phyloP scores from a whole-genome alignment of 2,329 filamentous ascomycete species.

The Aspergillus terreus region DNA sequence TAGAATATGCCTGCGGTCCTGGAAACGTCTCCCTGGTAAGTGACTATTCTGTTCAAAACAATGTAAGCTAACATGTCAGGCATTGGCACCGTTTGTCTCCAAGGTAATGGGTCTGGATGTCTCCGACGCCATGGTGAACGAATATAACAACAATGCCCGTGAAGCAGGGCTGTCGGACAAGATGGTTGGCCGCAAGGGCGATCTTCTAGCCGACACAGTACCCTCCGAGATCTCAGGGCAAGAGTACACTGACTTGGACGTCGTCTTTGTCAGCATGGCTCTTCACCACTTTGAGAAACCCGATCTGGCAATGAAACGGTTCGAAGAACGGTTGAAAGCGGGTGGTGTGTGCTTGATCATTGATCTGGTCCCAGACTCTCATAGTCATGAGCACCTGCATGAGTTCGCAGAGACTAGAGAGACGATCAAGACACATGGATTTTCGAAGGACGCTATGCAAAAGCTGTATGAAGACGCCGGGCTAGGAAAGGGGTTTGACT shows the following conservation, averaged over 20 bases:
- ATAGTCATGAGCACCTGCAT: slow-evolving; percentile 14
- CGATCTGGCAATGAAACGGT: slow-evolving; percentile 53
- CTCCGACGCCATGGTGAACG: slow-evolving; percentile 65
- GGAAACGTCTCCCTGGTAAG: slow-evolving; percentile 62
- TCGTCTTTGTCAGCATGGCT: slow-evolving; percentile 60
- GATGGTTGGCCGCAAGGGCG: slow-evolving; percentile 56
- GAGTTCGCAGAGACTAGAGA: slow-evolving; percentile 36
- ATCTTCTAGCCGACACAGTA: slow-evolving; percentile 52
- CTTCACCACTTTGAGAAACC: slow-evolving; percentile 68
- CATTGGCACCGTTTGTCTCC: slow-evolving; percentile 59
- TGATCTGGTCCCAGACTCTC: slow-evolving; percentile 59
- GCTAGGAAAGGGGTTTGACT: slow-evolving; percentile 53
- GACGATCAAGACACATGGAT: slow-evolving; percentile 65
- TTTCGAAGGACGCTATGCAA: slow-evolving; percentile 57
- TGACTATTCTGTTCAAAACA: slow-evolving; percentile 4
- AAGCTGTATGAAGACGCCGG: slow-evolving; percentile 64
- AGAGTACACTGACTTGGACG: slow-evolving; percentile 67
- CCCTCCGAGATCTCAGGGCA: slow-evolving; percentile 56
- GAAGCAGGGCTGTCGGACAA: slow-evolving; percentile 50
- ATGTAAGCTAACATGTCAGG: slow-evolving; percentile 26
- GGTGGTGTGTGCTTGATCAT: slow-evolving; percentile 66
- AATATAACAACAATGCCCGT: slow-evolving; percentile 60
- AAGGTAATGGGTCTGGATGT: slow-evolving; percentile 67
- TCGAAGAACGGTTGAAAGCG: slow-evolving; percentile 60
- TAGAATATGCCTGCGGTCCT: slow-evolving; percentile 76